These are phyloP conservation scores for Chloris gayana DNA, from an alignment of 176 grass and related monocot genomes.

Conservation along the genomic window DNA sequence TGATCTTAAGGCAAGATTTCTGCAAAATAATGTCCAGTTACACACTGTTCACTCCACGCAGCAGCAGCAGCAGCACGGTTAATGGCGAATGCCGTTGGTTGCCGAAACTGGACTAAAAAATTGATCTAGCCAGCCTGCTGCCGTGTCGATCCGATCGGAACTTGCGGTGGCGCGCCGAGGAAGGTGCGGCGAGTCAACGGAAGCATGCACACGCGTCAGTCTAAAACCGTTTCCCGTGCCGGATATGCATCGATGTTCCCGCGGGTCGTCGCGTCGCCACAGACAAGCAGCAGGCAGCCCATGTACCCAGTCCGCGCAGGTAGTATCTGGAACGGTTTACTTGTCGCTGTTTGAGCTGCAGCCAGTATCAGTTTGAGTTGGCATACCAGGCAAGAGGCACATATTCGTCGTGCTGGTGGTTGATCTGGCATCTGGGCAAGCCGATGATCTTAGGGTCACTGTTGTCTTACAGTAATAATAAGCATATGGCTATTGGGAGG, in stretches of 20 bases:
- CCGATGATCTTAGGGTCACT: too few species aligned
- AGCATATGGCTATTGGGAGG: too few species aligned
- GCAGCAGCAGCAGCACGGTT: background rate
- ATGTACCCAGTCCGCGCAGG: background rate
- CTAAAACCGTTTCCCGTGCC: background rate
- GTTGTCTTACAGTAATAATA: too few species aligned
- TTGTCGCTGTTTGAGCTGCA: background rate
- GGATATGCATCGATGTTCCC: background rate
- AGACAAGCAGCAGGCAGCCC: background rate
- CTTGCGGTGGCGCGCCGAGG: background rate
- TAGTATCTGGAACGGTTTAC: background rate
- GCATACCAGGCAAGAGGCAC: too few species aligned
- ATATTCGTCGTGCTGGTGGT: too few species aligned
- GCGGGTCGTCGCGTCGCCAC: background rate
- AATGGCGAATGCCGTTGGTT: background rate
- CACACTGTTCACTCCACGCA: background rate
- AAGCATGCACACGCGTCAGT: background rate
- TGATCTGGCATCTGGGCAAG: too few species aligned
- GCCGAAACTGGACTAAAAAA: background rate
- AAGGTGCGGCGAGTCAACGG: background rate
- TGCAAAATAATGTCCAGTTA: background rate
- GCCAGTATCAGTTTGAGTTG: background rate
- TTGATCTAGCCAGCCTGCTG: background rate
- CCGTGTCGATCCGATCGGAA: constrained; percentile 1
- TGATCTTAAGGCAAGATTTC: background rate